Percentiles rank a stretch among this genome's conserved stretches.
These are phyloP conservation scores for Fomitopsis palustris DNA, from an alignment of 1,284 basidiomycete species.

Conservation along the genomic window DNA sequence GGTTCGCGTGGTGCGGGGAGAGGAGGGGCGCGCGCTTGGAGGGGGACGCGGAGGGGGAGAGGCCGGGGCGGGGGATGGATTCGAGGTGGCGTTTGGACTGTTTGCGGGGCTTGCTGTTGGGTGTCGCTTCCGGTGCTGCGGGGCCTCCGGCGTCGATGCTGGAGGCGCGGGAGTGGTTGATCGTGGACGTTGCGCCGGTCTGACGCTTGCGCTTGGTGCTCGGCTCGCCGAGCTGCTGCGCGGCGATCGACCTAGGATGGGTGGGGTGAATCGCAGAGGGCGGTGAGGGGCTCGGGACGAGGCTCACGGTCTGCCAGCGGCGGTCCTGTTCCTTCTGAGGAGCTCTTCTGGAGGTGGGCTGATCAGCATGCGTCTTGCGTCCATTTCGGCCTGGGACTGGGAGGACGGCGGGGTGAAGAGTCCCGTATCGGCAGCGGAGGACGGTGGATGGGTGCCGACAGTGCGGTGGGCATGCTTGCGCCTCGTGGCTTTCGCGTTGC, in stretches of 20 bases:
- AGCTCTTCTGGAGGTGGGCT: slow-evolving; percentile 45
- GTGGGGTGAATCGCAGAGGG: no score
- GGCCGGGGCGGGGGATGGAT: slow-evolving; percentile 20
- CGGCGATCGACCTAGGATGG: no score
- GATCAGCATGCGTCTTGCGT: slow-evolving; percentile 33
- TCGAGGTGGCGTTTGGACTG: slow-evolving; percentile 34
- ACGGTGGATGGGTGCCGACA: slow-evolving; percentile 6
- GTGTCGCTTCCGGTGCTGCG: slow-evolving; percentile 39
- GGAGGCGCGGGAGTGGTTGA: not conserved
- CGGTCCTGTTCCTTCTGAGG: slow-evolving; percentile 21
- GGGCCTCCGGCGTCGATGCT: not conserved
- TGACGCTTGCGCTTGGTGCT: slow-evolving; percentile 36
- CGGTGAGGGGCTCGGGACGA: no score
- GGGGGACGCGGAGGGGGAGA: slow-evolving; percentile 33
- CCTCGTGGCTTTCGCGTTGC: slow-evolving; percentile 21
- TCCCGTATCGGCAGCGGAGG: slow-evolving; percentile 14
- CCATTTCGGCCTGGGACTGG: slow-evolving; percentile 19
- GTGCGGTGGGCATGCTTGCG: slow-evolving; percentile 16
- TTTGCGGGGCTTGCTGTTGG: slow-evolving; percentile 61
- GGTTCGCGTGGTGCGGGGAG: slow-evolving; percentile 47
- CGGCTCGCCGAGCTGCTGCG: not conserved
- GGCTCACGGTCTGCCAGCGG: slow-evolving; percentile 13
- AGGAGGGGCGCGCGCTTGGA: slow-evolving; percentile 29
- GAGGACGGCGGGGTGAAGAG: slow-evolving; percentile 29
- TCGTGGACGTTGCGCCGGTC: not conserved